These are phyloP conservation scores for Purshia tridentata DNA, from an alignment of 306 rosid genomes.

Conservation along the genomic window DNA sequence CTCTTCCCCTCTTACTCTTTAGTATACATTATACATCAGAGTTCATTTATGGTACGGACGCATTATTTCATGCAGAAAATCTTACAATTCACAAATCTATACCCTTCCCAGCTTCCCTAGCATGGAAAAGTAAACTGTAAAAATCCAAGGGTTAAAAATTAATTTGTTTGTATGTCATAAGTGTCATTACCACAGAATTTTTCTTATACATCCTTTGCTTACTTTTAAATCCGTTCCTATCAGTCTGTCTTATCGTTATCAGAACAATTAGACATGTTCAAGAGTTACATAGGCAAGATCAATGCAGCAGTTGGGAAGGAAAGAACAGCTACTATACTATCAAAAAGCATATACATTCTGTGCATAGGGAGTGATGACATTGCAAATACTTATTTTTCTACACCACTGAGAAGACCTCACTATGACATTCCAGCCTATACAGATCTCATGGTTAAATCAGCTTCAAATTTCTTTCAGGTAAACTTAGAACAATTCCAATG, in stretches of 20 bases:
- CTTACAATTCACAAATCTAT: too few species aligned
- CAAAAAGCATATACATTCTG: conserved; percentile 54
- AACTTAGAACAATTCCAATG: neutral
- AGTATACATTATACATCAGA: too few species aligned
- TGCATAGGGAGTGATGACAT: conserved; percentile 63
- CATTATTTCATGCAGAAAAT: too few species aligned
- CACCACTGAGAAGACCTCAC: conserved; percentile 36
- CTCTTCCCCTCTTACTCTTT: conserved; percentile 2
- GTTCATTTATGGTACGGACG: too few species aligned
- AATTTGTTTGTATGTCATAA: too few species aligned
- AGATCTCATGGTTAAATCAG: conserved; percentile 49
- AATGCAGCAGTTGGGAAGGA: conserved; percentile 42
- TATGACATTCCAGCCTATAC: conserved; percentile 55
- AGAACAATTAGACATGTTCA: conserved; percentile 57
- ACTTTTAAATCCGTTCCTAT: conserved; percentile 2
- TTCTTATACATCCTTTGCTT: neutral
- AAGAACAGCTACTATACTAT: conserved; percentile 29
- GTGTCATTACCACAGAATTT: too few species aligned
- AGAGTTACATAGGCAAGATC: conserved; percentile 46
- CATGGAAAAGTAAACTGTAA: too few species aligned
- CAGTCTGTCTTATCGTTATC: conserved; percentile 56
- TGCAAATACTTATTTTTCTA: conserved; percentile 48
- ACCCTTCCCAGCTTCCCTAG: too few species aligned
- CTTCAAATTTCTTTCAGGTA: conserved; percentile 55
- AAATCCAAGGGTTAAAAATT: too few species aligned